phyloP scores from a whole-genome alignment of 495 filamentous ascomycete species.

The Penicillium macrosclerotiorum region DNA sequence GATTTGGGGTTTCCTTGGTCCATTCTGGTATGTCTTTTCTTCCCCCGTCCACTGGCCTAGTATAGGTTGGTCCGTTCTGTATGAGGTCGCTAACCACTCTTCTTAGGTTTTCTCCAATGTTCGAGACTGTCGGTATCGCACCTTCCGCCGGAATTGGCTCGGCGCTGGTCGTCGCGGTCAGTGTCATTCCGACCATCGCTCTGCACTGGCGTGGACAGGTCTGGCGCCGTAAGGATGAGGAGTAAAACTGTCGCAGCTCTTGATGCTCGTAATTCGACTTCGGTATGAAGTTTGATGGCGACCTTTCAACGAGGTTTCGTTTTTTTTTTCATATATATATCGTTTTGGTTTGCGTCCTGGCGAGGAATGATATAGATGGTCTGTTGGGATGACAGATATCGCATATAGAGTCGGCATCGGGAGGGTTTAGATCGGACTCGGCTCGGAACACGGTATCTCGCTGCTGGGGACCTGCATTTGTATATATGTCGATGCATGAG shows the following conservation, averaged over 20 bases:
- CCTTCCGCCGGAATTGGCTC: conserved; percentile 36
- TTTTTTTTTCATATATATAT: no score
- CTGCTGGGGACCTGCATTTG: neutral
- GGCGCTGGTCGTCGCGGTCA: conserved; percentile 33
- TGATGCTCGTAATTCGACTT: neutral
- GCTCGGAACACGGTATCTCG: conserved; percentile 1
- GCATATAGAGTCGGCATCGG: conserved; percentile 10
- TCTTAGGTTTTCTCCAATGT: conserved; percentile 44
- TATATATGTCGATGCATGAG: conserved; percentile 10
- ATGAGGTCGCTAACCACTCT: conserved; percentile 9
- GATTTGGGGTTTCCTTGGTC: conserved; percentile 57
- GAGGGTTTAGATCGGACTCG: conserved; percentile 4
- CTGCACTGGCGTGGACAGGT: conserved; percentile 28
- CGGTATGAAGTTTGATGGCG: neutral
- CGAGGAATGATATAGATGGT: neutral
- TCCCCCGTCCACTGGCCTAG: no score
- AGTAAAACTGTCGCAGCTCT: neutral
- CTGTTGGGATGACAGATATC: neutral
- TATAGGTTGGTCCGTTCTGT: no score
- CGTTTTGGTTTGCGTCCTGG: neutral
- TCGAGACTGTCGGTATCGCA: conserved; percentile 40
- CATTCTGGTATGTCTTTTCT: conserved; percentile 45
- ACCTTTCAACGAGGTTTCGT: neutral
- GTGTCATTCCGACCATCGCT: conserved; percentile 36
- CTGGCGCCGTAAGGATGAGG: conserved; percentile 19